Conservation (phyloP, 1,139 yeast species). For the Scheffersomyces segobiensis region DNA sequence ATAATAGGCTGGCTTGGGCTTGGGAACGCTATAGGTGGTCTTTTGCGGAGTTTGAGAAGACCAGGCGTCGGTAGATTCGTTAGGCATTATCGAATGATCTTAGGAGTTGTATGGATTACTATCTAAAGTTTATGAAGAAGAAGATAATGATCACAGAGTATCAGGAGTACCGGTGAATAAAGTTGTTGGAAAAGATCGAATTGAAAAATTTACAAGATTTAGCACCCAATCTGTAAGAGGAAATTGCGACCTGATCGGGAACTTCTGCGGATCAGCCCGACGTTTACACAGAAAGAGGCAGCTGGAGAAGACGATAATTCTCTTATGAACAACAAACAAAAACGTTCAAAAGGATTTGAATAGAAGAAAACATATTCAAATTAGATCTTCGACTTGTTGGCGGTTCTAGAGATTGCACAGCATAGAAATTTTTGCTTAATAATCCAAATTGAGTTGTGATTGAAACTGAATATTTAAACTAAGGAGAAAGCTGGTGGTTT, state of each 20-base stretch:
- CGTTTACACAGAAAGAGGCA: not conserved
- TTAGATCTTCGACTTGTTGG: not conserved
- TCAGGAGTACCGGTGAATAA: not conserved
- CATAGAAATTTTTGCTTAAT: no score
- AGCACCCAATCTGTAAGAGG: not conserved
- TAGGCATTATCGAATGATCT: not conserved
- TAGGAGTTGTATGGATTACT: not conserved
- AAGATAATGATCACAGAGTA: not conserved
- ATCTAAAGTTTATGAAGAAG: not conserved
- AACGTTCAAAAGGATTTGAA: no score
- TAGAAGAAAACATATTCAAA: not conserved
- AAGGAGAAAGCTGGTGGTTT: not conserved
- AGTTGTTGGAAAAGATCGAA: not conserved
- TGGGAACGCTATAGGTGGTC: constrained; percentile 44
- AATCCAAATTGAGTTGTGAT: no score
- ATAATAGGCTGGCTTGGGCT: constrained; percentile 58
- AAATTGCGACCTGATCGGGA: not conserved
- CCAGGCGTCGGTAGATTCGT: not conserved
- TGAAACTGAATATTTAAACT: no score
- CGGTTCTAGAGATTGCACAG: not conserved
- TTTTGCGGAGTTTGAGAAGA: constrained; percentile 42
- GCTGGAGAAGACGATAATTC: not conserved
- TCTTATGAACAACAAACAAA: not conserved
- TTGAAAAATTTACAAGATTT: not conserved
- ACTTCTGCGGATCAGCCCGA: not conserved